Evolutionary conservation across 2,329 filamentous ascomycete genomes (phyloP).

Genomic region (Periglandula ipomoeae): DNA sequence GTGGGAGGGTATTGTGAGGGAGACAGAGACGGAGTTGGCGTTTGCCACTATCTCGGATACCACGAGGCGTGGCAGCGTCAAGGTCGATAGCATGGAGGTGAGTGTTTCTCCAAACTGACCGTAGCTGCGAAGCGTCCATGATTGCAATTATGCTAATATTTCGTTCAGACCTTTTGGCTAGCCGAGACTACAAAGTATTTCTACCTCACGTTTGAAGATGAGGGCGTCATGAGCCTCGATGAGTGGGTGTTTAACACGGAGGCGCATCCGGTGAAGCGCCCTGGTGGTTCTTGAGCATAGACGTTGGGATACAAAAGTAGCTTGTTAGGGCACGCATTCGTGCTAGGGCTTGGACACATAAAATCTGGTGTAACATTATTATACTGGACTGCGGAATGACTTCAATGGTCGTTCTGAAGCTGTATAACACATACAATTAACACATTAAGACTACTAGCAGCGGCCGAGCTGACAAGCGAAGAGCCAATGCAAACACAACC

Average conservation of each 20-base stretch:
- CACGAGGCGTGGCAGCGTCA: constrained; percentile 18
- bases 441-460: too few species aligned
- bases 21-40: constrained; percentile 34
- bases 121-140: not conserved
- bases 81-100: constrained; percentile 54
- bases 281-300: constrained; percentile 13
- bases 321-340: too few species aligned
- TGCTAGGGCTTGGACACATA: too few species aligned
- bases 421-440: too few species aligned
- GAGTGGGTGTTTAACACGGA: constrained; percentile 59
- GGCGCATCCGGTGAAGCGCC: constrained; percentile 39
- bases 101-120: constrained; percentile 14
- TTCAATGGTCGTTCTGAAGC: too few species aligned
- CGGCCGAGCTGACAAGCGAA: too few species aligned
- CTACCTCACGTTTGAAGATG: constrained; percentile 61
- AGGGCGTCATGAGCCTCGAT: constrained; percentile 55
- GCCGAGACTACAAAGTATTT: constrained; percentile 74
- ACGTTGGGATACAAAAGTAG: too few species aligned
- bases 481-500: too few species aligned
- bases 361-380: too few species aligned
- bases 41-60: constrained; percentile 33
- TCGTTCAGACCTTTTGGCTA: constrained; percentile 53
- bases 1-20: constrained; percentile 33
- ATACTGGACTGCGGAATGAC: too few species aligned
- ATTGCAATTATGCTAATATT: not conserved